Base-by-base conservation (phyloP, 306 rosid genomes). In the Castanospermum australe region DNA sequence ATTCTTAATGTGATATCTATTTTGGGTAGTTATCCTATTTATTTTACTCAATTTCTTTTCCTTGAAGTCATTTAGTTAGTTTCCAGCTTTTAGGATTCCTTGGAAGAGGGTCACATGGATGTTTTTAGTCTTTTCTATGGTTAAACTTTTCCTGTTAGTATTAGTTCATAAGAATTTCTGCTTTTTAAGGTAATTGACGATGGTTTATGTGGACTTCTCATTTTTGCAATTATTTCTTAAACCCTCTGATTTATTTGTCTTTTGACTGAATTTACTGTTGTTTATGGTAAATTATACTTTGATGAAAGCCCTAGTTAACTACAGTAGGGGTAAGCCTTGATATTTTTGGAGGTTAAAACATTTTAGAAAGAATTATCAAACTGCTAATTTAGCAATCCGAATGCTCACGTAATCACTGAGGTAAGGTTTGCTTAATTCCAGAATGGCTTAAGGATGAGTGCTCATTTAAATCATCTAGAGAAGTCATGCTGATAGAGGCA, bases 1-100 rank as follows among this genome's bases (percentile, higher is more conserved):
- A 60, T 64, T 42, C 68, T 32, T 52, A 15, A 20, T 20, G 48
- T 55, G 82, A 63, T 32, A 25, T 52, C 56, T 71, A 50, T 14
- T 69, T 63, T 60, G 73, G 63, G 28, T 52, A 68, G 42, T 52
- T 67, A 18, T 63, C 57, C 78, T 61, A 15, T 67, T 52, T 69
- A 63, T 76, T 41, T 21, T 15, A 71, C 48, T 44, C 38, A 11
- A 18, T 73, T 55, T 32, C 28, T 30, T 28, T 25, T 45, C 10
- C 15, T 67, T 30, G 10, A 8, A n/a, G 70, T 52, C 44, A 17
- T 61, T 76, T 45, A 28, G 45, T 79, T 75, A 61, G 48, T 51
- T 71, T 72, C 48, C 24, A 5, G 28, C 20, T 21, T 77, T 36
- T 57, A 55, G 59, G 64, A 59, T 59, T 41, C 74, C 45, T 59